Conservation (phyloP, 306 rosid genomes). For the Vigna reflexopilosa region DNA sequence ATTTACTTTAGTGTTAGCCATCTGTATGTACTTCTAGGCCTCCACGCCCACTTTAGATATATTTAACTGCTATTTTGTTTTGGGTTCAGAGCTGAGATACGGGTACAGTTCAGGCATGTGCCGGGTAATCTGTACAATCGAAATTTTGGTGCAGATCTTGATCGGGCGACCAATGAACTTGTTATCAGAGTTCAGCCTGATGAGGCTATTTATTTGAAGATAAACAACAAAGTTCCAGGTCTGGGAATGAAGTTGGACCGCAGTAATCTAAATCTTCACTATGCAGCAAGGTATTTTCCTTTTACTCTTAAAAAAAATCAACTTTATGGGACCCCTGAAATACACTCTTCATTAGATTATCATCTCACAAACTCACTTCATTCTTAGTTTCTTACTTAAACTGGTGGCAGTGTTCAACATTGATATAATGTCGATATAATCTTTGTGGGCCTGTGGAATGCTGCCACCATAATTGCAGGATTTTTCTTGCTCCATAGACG, state of each 20-base stretch:
- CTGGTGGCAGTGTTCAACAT: conserved; percentile 6
- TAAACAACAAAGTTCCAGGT: conserved; percentile 93
- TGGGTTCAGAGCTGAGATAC: conserved; percentile 80
- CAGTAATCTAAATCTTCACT: conserved; percentile 84
- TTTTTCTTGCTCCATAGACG: neutral
- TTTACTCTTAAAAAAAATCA: neutral
- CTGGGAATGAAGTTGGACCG: conserved; percentile 89
- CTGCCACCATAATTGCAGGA: neutral
- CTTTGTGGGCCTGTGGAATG: neutral
- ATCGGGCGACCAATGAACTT: conserved; percentile 80
- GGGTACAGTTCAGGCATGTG: conserved; percentile 93
- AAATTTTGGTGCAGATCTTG: conserved; percentile 79
- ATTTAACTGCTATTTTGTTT: conserved; percentile 32
- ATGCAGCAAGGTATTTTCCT: conserved; percentile 77
- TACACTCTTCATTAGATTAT: conserved; percentile 22
- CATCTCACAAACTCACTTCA: neutral
- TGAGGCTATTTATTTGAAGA: conserved; percentile 86
- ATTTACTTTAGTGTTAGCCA: neutral
- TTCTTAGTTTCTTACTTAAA: neutral
- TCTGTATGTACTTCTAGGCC: neutral
- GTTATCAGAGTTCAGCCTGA: conserved; percentile 95
- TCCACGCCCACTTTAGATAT: neutral
- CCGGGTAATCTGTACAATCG: conserved; percentile 88
- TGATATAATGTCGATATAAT: conserved; percentile 4
- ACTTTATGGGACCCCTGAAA: conserved; percentile 11